Percentiles rank a stretch among this genome's conserved stretches.
Conservation (phyloP, 2,329 filamentous ascomycete genomes). For the Clathrospora elynae region DNA sequence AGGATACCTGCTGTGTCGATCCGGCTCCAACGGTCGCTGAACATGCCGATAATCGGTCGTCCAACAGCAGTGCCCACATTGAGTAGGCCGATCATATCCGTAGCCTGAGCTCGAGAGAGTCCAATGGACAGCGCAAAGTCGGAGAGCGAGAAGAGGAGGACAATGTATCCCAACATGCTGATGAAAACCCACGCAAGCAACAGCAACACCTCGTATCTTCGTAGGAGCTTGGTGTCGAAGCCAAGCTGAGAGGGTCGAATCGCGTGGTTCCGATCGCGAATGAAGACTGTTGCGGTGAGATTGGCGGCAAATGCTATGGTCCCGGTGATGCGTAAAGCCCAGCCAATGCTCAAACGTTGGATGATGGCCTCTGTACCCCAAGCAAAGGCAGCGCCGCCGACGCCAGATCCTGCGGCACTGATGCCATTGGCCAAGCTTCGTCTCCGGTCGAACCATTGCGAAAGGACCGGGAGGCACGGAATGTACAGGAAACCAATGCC, state of each 20-base stretch:
- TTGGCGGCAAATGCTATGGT: conserved; percentile 39
- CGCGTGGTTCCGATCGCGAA: conserved; percentile 43
- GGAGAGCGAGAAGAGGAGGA: conserved; percentile 55
- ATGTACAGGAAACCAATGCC: conserved; percentile 52
- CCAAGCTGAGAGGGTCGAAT: conserved; percentile 43
- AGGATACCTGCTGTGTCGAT: conserved; percentile 50
- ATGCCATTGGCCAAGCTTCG: conserved; percentile 52
- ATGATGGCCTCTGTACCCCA: conserved; percentile 49
- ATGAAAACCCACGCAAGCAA: conserved; percentile 52
- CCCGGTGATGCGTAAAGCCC: conserved; percentile 49
- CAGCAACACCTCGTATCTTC: conserved; percentile 45
- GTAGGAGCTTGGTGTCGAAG: conserved; percentile 46
- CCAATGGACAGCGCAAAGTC: conserved; percentile 55
- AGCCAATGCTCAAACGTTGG: conserved; percentile 46
- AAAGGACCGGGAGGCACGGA: conserved; percentile 45
- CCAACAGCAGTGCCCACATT: conserved; percentile 57
- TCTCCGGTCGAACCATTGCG: conserved; percentile 51
- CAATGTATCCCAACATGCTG: conserved; percentile 56
- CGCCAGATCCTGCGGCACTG: conserved; percentile 47
- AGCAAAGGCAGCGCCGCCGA: conserved; percentile 46
- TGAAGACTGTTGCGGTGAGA: conserved; percentile 33
- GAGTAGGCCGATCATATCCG: conserved; percentile 51
- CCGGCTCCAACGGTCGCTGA: conserved; percentile 54
- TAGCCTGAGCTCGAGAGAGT: conserved; percentile 48
- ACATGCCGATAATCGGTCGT: conserved; percentile 53